These are phyloP conservation scores for Rutstroemia sp. DNA, from an alignment of 2,329 filamentous ascomycete genomes.

Conservation along the genomic window DNA sequence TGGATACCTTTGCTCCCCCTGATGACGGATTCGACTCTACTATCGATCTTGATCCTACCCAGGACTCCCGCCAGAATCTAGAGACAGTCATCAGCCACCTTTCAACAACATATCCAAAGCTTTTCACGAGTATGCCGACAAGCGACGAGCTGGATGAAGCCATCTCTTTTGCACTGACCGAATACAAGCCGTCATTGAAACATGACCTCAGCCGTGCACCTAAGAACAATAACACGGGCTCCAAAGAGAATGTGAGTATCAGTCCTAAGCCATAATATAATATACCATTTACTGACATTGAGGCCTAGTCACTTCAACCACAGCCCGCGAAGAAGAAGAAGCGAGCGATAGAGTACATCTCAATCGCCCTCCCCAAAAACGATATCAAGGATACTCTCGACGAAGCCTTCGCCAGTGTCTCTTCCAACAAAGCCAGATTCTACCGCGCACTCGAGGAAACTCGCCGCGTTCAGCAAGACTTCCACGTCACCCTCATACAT, in stretches of 20 bases:
- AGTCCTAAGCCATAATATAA: not conserved
- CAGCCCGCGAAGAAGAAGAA: conserved; percentile 39
- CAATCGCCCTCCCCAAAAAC: conserved; percentile 44
- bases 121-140: conserved; percentile 65
- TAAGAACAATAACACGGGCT: conserved; percentile 35
- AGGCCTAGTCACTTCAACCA: conserved; percentile 14
- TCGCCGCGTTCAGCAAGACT: conserved; percentile 71
- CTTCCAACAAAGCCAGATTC: conserved; percentile 50
- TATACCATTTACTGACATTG: not conserved
- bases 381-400: conserved; percentile 55
- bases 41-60: conserved; percentile 74
- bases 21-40: conserved; percentile 77
- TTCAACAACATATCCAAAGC: conserved; percentile 67
- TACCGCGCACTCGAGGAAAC: conserved; percentile 68
- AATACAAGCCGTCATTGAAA: conserved; percentile 69
- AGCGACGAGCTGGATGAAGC: conserved; percentile 71
- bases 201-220: conserved; percentile 59
- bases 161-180: conserved; percentile 64
- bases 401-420: conserved; percentile 54
- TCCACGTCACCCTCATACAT: conserved; percentile 94
- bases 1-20: conserved; percentile 58
- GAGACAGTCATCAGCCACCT: conserved; percentile 69
- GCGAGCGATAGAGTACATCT: conserved; percentile 57
- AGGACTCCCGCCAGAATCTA: conserved; percentile 76
- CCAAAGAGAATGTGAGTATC: conserved; percentile 6